These are phyloP conservation scores for Crassisporium funariophilum DNA, from an alignment of 768 basidiomycete genomes.

Conservation along the genomic window DNA sequence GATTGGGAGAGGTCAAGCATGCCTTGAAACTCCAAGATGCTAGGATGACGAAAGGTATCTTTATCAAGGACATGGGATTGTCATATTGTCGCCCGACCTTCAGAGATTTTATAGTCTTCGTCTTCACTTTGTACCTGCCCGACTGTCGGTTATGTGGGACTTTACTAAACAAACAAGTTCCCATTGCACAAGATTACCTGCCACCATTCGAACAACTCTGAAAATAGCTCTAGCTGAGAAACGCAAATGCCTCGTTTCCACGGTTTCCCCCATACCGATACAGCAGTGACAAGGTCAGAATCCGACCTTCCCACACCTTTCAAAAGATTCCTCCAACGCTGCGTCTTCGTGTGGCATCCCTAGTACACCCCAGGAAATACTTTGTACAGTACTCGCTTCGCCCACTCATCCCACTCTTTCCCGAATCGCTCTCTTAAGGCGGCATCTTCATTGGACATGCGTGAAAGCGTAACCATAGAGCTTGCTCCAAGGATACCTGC, in stretches of 20 bases:
- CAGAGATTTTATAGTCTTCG: not conserved
- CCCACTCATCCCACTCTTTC: slow-evolving; percentile 43
- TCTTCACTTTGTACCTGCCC: not conserved
- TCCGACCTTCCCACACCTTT: slow-evolving; percentile 13
- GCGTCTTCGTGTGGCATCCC: slow-evolving; percentile 15
- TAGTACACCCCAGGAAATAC: slow-evolving; percentile 48
- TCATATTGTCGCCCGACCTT: not conserved
- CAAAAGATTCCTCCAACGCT: slow-evolving; percentile 12
- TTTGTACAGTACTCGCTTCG: slow-evolving; percentile 40
- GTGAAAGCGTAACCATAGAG: slow-evolving; percentile 2
- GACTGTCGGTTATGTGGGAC: slow-evolving; percentile 12
- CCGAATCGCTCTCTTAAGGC: slow-evolving; percentile 38
- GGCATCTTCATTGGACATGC: slow-evolving; percentile 44
- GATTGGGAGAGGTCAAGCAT: slow-evolving; percentile 13
- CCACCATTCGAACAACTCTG: too few relatives aligned
- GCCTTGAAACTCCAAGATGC: slow-evolving; percentile 4
- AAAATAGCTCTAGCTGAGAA: too few relatives aligned
- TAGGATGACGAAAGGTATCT: slow-evolving; percentile 8
- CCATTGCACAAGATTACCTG: too few relatives aligned
- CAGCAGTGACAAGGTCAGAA: not conserved
- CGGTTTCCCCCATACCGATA: too few relatives aligned
- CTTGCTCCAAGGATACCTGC: slow-evolving; percentile 27
- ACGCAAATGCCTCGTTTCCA: too few relatives aligned
- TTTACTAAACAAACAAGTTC: too few relatives aligned
- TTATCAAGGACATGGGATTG: slow-evolving; percentile 8